Conservation (phyloP, 345 rosid species). For the Toxicodendron radicans region DNA sequence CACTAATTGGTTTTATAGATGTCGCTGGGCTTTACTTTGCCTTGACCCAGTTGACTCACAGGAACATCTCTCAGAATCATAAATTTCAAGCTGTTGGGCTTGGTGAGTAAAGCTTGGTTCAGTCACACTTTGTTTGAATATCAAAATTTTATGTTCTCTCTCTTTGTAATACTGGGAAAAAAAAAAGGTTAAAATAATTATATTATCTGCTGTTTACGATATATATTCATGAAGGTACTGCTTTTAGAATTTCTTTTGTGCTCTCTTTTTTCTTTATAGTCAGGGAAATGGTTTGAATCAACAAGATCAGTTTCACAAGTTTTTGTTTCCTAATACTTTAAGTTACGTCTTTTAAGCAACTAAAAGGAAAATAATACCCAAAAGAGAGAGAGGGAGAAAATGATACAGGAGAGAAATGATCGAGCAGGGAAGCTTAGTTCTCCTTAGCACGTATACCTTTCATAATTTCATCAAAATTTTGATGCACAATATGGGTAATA, state of each 20-base stretch:
- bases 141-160: background rate
- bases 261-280: background rate
- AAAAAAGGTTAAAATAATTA: too few species aligned
- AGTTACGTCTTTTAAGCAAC: background rate
- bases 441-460: background rate
- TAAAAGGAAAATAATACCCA: background rate
- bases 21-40: constrained; percentile 97
- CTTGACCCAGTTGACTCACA: constrained; percentile 84
- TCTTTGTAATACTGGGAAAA: background rate
- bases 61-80: constrained; percentile 96
- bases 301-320: background rate
- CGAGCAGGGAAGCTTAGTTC: background rate
- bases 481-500: background rate
- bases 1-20: constrained; percentile 88
- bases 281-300: background rate
- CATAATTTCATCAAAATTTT: background rate
- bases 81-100: constrained; percentile 98
- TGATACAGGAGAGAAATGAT: background rate
- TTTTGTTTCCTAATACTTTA: background rate
- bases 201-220: background rate
- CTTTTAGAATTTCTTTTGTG: background rate
- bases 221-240: background rate
- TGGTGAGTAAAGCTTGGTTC: constrained; percentile 50
- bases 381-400: background rate
- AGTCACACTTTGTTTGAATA: constrained; percentile 9